phyloP scores from a whole-genome alignment of 768 basidiomycete genomes.

The Cyclocybe cylindracea region DNA sequence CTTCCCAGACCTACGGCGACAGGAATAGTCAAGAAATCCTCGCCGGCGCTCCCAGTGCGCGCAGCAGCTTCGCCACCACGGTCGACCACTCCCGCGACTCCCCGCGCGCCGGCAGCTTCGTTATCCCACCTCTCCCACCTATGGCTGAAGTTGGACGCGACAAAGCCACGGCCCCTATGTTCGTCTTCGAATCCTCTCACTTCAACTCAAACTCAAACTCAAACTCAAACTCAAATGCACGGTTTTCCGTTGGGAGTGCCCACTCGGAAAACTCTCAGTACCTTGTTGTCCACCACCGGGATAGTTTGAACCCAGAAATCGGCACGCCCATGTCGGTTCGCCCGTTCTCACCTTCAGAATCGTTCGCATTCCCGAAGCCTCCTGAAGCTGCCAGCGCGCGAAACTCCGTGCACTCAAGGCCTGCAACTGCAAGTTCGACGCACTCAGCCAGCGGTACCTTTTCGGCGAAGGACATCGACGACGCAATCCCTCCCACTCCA shows the following conservation, averaged over 20 bases:
- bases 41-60: conserved; percentile 30
- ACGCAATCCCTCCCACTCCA: conserved; percentile 11
- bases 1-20: conserved; percentile 27
- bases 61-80: conserved; percentile 71
- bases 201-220: conserved; percentile 9
- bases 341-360: conserved; percentile 67
- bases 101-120: not conserved
- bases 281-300: conserved; percentile 30
- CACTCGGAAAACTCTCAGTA: conserved; percentile 42
- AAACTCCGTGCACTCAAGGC: conserved; percentile 17
- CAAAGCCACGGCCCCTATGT: conserved; percentile 27
- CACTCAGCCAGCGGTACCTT: too few species aligned
- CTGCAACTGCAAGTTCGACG: conserved; percentile 10
- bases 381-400: conserved; percentile 19
- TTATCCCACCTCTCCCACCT: conserved; percentile 46
- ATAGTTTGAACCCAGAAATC: conserved; percentile 24
- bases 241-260: conserved; percentile 43
- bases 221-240: conserved; percentile 13
- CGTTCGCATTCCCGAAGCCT: conserved; percentile 70
- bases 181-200: conserved; percentile 29
- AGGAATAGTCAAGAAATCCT: conserved; percentile 16
- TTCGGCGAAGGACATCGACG: conserved; percentile 4
- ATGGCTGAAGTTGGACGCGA: conserved; percentile 54
- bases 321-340: conserved; percentile 60
- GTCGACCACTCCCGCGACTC: conserved; percentile 38